Percentiles rank a stretch among this genome's conserved stretches.
Conservation (phyloP, 805 yeast species). For the Zygotorulaspora chibaensis region DNA sequence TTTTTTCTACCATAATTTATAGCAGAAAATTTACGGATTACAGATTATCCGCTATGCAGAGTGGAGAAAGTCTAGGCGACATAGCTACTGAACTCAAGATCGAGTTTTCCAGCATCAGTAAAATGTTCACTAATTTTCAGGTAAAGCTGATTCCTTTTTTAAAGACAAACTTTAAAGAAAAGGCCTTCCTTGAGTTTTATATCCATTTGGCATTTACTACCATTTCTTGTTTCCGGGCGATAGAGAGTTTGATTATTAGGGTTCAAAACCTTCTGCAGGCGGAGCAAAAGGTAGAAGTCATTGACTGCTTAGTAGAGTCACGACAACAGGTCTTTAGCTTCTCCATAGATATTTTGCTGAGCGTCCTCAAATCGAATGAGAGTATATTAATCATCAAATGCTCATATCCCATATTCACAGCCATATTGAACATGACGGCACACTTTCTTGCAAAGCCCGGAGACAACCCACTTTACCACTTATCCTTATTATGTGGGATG, state of each 20-base stretch:
- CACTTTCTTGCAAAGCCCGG: neutral
- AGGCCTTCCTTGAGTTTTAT: neutral
- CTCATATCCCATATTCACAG: neutral
- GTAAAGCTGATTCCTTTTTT: neutral
- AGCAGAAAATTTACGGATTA: constrained; percentile 11
- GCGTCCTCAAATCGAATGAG: neutral
- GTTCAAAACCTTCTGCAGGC: neutral
- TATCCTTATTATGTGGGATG: neutral
- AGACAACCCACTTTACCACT: neutral
- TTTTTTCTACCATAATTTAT: constrained; percentile 6
- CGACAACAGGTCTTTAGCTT: neutral
- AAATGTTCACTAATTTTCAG: neutral
- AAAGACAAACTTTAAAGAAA: neutral
- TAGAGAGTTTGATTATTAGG: neutral
- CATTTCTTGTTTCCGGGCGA: neutral
- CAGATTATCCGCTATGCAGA: neutral
- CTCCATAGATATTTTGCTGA: neutral
- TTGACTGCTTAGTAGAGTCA: too few relatives aligned
- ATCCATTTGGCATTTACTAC: neutral
- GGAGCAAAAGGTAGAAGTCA: neutral
- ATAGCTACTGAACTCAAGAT: neutral
- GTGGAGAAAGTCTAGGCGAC: neutral
- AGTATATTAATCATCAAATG: neutral
- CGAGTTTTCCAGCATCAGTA: neutral
- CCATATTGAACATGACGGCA: neutral